A percentile compares a stretch with the other conserved stretches of the same genome.
Evolutionary conservation across 176 grass and related monocot species (phyloP).

Genomic region (Saccharum spontaneum): DNA sequence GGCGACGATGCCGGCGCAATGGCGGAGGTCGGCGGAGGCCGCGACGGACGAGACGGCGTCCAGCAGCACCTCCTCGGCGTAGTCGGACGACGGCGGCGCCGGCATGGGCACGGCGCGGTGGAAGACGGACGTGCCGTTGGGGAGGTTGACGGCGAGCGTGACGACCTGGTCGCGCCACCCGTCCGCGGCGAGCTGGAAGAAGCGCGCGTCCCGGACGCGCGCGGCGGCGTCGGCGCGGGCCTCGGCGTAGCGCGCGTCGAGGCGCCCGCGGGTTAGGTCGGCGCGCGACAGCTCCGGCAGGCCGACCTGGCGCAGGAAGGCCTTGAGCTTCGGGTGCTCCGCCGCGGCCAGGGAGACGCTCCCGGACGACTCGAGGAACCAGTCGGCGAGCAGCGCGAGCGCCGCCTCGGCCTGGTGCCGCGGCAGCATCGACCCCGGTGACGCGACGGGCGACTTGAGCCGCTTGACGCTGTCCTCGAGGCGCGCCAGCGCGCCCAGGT

Average conservation of each 20-base stretch:
- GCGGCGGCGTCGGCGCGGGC: slow-evolving; percentile 50
- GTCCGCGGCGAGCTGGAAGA: slow-evolving; percentile 85
- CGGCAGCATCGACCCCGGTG: slow-evolving; percentile 39
- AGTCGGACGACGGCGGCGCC: slow-evolving; percentile 30
- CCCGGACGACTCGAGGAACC: slow-evolving; percentile 75
- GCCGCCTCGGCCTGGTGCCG: slow-evolving; percentile 60
- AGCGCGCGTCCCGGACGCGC: slow-evolving; percentile 64
- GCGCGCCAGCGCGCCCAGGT: slow-evolving; percentile 58
- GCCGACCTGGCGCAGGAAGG: slow-evolving; percentile 68
- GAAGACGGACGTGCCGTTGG: slow-evolving; percentile 71
- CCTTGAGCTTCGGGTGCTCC: slow-evolving; percentile 68
- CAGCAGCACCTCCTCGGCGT: slow-evolving; percentile 59
- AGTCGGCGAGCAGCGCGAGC: slow-evolving; percentile 62
- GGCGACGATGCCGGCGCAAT: slow-evolving; percentile 75
- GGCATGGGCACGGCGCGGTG: slow-evolving; percentile 58
- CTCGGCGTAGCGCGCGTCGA: slow-evolving; percentile 61
- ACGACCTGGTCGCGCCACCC: slow-evolving; percentile 61
- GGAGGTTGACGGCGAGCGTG: slow-evolving; percentile 63
- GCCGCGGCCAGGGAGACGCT: slow-evolving; percentile 51
- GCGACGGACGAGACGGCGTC: slow-evolving; percentile 56
- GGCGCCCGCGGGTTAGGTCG: slow-evolving; percentile 42
- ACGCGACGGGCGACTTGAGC: slow-evolving; percentile 57
- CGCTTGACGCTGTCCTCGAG: slow-evolving; percentile 77
- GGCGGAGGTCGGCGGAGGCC: slow-evolving; percentile 33
- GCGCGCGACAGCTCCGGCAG: slow-evolving; percentile 39